These are phyloP conservation scores for Pueraria montana DNA, from an alignment of 306 rosid species.

Conservation along the genomic window DNA sequence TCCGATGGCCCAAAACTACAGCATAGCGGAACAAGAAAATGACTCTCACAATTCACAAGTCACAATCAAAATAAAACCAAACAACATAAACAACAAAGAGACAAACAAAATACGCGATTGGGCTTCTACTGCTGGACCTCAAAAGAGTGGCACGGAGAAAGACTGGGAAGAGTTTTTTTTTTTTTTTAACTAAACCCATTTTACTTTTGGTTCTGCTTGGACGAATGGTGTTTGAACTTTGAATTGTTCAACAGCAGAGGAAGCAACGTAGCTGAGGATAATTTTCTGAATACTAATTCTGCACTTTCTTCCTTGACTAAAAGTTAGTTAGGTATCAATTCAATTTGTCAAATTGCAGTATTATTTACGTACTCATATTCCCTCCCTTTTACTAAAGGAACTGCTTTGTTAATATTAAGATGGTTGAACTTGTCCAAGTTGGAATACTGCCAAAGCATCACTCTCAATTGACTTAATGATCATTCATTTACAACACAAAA, in stretches of 20 bases:
- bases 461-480: constrained; percentile 1
- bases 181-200: too few relatives aligned
- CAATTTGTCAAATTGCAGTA: not conserved
- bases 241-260: not conserved
- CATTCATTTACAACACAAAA: not conserved
- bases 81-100: not conserved
- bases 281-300: not conserved
- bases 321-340: constrained; percentile 17
- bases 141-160: not conserved
- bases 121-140: not conserved
- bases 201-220: too few relatives aligned
- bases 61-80: not conserved
- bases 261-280: not conserved
- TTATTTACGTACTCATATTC: not conserved
- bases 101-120: not conserved
- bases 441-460: not conserved
- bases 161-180: not conserved
- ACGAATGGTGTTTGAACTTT: not conserved
- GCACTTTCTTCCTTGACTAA: not conserved
- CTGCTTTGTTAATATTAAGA: not conserved
- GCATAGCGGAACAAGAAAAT: not conserved
- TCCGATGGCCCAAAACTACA: not conserved
- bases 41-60: not conserved
- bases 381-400: not conserved
- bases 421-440: not conserved